phyloP scores from a whole-genome alignment of 495 filamentous ascomycete genomes.

The Xylaria flabelliformis region DNA sequence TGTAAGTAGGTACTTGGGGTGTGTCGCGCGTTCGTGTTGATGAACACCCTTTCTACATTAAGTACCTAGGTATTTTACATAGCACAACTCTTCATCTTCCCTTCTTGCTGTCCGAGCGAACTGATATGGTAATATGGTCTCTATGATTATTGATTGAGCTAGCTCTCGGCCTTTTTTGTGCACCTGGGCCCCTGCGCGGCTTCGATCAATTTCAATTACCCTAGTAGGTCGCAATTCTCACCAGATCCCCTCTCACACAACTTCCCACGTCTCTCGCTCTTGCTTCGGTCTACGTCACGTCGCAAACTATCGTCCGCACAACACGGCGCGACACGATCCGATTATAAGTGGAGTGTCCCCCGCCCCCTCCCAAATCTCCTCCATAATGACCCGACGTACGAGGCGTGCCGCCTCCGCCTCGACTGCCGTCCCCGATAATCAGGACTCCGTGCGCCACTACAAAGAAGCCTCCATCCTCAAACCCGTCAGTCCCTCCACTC shows the following conservation, averaged over 20 bases:
- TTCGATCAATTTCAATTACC: no score
- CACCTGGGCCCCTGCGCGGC: background rate
- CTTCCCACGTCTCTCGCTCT: background rate
- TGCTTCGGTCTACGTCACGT: background rate
- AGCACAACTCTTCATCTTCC: background rate
- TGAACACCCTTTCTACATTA: background rate
- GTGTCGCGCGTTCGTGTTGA: background rate
- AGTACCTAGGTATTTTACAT: no score
- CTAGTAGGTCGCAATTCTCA: background rate
- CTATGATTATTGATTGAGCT: background rate
- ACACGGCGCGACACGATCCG: background rate
- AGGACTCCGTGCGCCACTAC: constrained; percentile 36
- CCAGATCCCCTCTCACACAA: background rate
- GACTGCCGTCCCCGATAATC: constrained; percentile 39
- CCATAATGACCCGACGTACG: constrained; percentile 46
- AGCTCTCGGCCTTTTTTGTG: background rate
- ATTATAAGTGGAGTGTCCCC: no score
- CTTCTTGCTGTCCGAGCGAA: no score
- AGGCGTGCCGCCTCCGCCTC: constrained; percentile 39
- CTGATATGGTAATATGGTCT: background rate
- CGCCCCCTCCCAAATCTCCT: constrained; percentile 3
- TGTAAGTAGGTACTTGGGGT: background rate
- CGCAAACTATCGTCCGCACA: background rate
- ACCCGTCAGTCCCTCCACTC: constrained; percentile 26
- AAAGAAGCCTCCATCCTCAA: constrained; percentile 47